phyloP scores from a whole-genome alignment of 306 rosid species.

The Inga laurina region DNA sequence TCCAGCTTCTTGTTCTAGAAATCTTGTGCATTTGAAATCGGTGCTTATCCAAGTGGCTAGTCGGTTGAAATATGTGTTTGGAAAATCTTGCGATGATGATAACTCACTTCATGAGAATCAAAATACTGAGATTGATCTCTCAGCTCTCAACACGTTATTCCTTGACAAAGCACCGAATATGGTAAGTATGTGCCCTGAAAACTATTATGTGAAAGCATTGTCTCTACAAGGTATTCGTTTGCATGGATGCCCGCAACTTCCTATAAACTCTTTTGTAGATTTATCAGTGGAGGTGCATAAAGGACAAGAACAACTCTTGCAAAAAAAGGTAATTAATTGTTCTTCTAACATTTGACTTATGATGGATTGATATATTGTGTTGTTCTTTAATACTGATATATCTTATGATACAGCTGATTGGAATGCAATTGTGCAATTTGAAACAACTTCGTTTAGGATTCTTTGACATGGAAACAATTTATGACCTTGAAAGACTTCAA shows the following conservation, averaged over 20 bases:
- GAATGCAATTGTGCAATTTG: no score
- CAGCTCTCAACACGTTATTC: background rate
- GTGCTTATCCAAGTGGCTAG: background rate
- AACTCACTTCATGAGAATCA: background rate
- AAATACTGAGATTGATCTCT: background rate
- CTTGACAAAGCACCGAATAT: background rate
- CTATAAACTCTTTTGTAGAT: background rate
- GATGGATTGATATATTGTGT: background rate
- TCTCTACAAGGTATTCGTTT: background rate
- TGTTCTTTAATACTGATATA: background rate
- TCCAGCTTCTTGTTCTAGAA: constrained; percentile 7
- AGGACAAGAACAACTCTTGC: no score
- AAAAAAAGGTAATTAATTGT: no score
- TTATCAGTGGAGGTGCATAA: background rate
- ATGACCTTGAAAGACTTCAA: no score
- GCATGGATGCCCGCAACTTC: background rate
- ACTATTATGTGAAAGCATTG: background rate
- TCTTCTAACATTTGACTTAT: no score
- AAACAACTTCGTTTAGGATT: no score
- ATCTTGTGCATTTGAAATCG: constrained; percentile 1
- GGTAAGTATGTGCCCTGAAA: background rate
- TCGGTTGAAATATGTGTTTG: constrained; percentile 22
- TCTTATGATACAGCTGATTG: background rate
- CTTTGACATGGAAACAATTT: no score
- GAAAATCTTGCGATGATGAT: background rate